Evolutionary conservation across 345 rosid species (phyloP).

Genomic region (Crucihimalaya himalaica): DNA sequence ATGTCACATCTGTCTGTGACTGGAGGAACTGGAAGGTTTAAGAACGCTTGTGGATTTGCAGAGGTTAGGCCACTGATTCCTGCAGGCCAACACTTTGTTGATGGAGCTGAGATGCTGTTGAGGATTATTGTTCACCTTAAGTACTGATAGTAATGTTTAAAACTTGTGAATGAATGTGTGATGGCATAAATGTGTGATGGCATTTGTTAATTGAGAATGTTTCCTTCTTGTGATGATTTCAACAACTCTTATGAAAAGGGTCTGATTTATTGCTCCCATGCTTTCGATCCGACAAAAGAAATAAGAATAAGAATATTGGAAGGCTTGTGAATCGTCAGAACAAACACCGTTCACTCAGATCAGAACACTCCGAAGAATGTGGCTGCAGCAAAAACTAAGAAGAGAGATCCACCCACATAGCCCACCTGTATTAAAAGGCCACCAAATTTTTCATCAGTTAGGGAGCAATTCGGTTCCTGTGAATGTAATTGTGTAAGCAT

Average conservation of each 20-base stretch:
- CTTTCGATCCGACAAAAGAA: not conserved
- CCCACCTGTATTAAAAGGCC: constrained; percentile 70
- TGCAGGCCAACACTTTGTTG: constrained; percentile 60
- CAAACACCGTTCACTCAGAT: constrained; percentile 36
- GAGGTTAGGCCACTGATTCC: constrained; percentile 74
- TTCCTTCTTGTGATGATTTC: not conserved
- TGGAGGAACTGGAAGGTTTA: constrained; percentile 83
- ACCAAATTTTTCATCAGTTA: constrained; percentile 21
- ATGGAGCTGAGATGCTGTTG: constrained; percentile 72
- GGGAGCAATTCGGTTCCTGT: not conserved
- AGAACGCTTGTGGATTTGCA: constrained; percentile 60
- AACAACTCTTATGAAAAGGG: not conserved
- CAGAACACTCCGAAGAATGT: constrained; percentile 88
- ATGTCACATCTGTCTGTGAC: constrained; percentile 68
- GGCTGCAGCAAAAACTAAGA: constrained; percentile 83
- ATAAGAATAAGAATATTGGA: not conserved
- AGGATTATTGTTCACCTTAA: constrained; percentile 71
- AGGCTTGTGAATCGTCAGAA: constrained; percentile 7
- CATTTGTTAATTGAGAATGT: constrained; percentile 2
- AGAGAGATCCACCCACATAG: constrained; percentile 80
- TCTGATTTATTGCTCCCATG: not conserved
- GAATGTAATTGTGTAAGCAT: constrained; percentile 17
- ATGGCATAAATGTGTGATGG: constrained; percentile 23
- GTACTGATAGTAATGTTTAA: constrained; percentile 35
- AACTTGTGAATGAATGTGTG: constrained; percentile 16